A percentile compares a stretch with the other conserved stretches of the same genome.
phyloP scores from a whole-genome alignment of 768 basidiomycete species.

The Hygrophorus russula region DNA sequence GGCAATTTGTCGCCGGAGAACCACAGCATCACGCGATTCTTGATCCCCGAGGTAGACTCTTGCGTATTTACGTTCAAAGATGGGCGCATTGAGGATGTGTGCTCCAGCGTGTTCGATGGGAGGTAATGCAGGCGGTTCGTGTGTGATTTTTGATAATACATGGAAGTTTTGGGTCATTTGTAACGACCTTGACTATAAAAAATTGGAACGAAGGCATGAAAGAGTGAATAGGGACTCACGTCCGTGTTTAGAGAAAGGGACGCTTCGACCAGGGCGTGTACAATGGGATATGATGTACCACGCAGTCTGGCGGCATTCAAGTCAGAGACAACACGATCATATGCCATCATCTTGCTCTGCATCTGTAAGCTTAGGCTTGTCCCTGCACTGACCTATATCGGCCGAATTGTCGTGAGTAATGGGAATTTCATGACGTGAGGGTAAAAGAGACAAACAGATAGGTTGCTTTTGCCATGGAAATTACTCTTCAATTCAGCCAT shows the following conservation, averaged over 20 bases:
- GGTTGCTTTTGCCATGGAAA: constrained; percentile 41
- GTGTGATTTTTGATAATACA: constrained; percentile 64
- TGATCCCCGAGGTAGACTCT: constrained; percentile 60
- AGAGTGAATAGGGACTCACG: constrained; percentile 25
- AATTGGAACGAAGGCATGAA: constrained; percentile 1
- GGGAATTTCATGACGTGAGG: background rate
- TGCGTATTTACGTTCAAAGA: constrained; percentile 78
- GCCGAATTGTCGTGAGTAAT: constrained; percentile 15
- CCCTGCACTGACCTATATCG: constrained; percentile 24
- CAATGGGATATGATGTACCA: constrained; percentile 63
- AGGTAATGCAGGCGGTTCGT: constrained; percentile 64
- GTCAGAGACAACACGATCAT: constrained; percentile 72
- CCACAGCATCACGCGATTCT: constrained; percentile 53
- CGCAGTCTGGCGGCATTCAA: constrained; percentile 67
- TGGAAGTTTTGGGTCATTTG: constrained; percentile 66
- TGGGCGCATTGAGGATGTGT: constrained; percentile 69
- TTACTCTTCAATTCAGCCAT: constrained; percentile 53
- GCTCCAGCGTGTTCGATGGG: constrained; percentile 72
- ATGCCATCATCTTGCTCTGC: constrained; percentile 95
- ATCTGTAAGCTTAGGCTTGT: constrained; percentile 62
- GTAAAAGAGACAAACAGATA: constrained; percentile 29
- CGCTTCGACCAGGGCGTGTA: constrained; percentile 62
- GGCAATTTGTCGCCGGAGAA: constrained; percentile 63
- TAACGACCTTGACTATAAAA: constrained; percentile 31
- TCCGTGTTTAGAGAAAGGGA: constrained; percentile 48